These are phyloP conservation scores for Boletus rex-veris DNA, from an alignment of 768 basidiomycete genomes.

Conservation along the genomic window DNA sequence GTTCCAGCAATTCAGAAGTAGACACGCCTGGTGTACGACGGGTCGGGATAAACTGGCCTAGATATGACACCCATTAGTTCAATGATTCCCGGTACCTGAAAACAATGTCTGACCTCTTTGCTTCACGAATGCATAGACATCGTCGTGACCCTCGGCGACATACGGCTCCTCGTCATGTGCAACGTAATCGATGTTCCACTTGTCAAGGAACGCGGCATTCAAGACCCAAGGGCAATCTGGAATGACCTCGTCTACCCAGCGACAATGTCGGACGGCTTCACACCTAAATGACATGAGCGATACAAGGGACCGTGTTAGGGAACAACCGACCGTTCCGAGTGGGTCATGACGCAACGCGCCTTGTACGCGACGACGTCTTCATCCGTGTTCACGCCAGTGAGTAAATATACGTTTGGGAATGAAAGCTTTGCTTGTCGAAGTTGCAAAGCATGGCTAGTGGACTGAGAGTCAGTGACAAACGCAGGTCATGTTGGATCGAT, in stretches of 20 bases:
- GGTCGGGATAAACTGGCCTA: conserved; percentile 94
- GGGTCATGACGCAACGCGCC: conserved; percentile 80
- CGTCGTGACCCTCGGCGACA: conserved; percentile 69
- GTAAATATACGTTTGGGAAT: conserved; percentile 84
- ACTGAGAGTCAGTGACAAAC: conserved; percentile 4
- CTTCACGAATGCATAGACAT: conserved; percentile 85
- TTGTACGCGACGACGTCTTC: conserved; percentile 79
- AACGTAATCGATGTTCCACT: conserved; percentile 91
- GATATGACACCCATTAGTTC: not conserved
- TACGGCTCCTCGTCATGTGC: conserved; percentile 96
- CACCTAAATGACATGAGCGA: conserved; percentile 44
- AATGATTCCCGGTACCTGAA: not conserved
- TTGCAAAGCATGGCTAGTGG: conserved; percentile 82
- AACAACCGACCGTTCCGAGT: conserved; percentile 67
- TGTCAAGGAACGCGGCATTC: conserved; percentile 74
- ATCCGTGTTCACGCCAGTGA: conserved; percentile 93
- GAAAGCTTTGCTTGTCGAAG: conserved; percentile 94
- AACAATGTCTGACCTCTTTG: conserved; percentile 55
- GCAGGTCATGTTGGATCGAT: not conserved
- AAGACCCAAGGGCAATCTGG: conserved; percentile 91
- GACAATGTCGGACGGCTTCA: conserved; percentile 91
- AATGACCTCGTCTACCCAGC: conserved; percentile 95
- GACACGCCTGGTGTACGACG: conserved; percentile 92
- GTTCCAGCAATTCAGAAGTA: conserved; percentile 88
- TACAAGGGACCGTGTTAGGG: not conserved